phyloP scores from a whole-genome alignment of 1,284 basidiomycete genomes.

The Veloporphyrellus conicus region DNA sequence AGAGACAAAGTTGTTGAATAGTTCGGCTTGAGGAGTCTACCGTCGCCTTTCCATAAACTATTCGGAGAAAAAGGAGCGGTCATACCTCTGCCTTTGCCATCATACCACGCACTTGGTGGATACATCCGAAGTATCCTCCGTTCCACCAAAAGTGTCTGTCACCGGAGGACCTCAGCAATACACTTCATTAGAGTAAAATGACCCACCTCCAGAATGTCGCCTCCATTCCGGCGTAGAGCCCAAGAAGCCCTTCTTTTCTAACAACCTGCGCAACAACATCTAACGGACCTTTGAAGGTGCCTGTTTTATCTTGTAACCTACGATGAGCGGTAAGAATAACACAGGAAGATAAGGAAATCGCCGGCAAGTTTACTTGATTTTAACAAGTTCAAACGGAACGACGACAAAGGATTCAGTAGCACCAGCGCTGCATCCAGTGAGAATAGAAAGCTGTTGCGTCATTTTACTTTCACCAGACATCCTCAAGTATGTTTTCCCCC shows the following conservation, averaged over 20 bases:
- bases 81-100: conserved; percentile 81
- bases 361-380: conserved; percentile 65
- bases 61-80: neutral
- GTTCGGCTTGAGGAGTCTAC: conserved; percentile 66
- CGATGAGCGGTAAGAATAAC: conserved; percentile 4
- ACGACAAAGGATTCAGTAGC: conserved; percentile 93
- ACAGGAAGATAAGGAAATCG: neutral
- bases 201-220: conserved; percentile 87
- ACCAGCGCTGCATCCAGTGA: conserved; percentile 92
- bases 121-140: conserved; percentile 91
- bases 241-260: conserved; percentile 73
- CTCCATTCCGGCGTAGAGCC: conserved; percentile 91
- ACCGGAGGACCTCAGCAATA: neutral
- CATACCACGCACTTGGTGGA: conserved; percentile 75
- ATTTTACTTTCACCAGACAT: conserved; percentile 75
- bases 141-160: conserved; percentile 83
- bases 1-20: conserved; percentile 91
- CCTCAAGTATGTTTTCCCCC: conserved; percentile 75
- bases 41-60: neutral
- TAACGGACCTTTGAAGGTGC: conserved; percentile 84
- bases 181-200: neutral
- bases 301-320: conserved; percentile 87
- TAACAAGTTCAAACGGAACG: conserved; percentile 96
- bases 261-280: conserved; percentile 84
- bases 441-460: conserved; percentile 79